Evolutionary conservation across 768 basidiomycete genomes (phyloP).

Genomic region (Tulasnella sp.): DNA sequence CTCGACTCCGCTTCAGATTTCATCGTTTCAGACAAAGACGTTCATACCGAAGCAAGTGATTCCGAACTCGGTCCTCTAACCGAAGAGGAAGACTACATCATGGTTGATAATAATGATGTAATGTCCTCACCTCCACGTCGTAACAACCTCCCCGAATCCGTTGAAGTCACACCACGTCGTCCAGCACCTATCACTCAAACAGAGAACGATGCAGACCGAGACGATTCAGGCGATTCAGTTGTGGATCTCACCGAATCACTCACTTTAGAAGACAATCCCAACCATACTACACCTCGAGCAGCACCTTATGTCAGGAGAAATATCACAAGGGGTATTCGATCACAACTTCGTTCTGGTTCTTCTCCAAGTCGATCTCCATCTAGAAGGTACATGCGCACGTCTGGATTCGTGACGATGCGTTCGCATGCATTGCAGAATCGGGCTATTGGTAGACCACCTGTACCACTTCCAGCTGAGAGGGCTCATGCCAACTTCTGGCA

Average conservation of each 20-base stretch:
- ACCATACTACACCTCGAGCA: slow-evolving; percentile 1
- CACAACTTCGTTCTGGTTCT: slow-evolving; percentile 3
- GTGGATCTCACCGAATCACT: slow-evolving; percentile 5
- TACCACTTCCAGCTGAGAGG: no score
- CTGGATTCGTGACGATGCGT: no score
- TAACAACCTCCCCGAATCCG: no score
- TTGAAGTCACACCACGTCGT: not conserved
- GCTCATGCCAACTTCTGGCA: no score
- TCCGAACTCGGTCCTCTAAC: slow-evolving; percentile 5
- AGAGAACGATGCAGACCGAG: no score
- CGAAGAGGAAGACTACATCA: slow-evolving; percentile 3
- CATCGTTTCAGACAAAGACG: slow-evolving; percentile 9
- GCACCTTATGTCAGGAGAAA: not conserved
- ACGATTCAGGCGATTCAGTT: not conserved
- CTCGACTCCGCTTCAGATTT: slow-evolving; percentile 30
- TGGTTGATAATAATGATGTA: no score
- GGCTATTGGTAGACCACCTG: no score
- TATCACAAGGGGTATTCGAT: not conserved
- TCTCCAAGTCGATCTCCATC: slow-evolving; percentile 8
- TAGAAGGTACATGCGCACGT: not conserved
- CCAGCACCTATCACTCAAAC: not conserved
- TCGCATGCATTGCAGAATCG: no score
- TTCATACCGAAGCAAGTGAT: slow-evolving; percentile 7
- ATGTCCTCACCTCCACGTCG: no score
- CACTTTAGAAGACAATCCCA: not conserved